Evolutionary conservation across 106 monocot genomes (phyloP), one percentile per base, ranked within the genome.

Genomic region (Phalaenopsis equestris): DNA sequence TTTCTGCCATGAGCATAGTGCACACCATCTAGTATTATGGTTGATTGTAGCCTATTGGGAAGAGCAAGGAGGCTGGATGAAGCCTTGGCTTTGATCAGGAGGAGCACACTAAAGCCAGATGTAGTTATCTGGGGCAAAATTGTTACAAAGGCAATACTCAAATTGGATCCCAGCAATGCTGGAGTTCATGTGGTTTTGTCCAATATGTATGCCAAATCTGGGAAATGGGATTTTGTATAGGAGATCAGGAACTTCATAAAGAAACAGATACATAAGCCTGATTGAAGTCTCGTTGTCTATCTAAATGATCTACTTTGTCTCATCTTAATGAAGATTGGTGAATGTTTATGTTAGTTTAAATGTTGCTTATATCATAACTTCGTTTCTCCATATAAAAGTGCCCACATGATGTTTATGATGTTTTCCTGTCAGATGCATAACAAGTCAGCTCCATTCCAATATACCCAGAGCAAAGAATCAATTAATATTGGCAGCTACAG

Each of bases 11-110:
- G 79, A 68, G 68, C 48, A 83, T 88, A 11, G 74, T 80, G 70
- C 81, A 89, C 8, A 94, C 86, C 80, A 83, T 81, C n/a, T 77
- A 91, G 80, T 90, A 91, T 55, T 94, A 94, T 86, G 88, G 91
- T 57, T 94, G 94, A 90, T 94, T 86, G 88, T 91, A 55, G 90
- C 76, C 57, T 87, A 61, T 82, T 94, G 58, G 94, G 90, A 46
- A 73, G 91, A 46, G 81, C 85, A 58, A 90, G 94, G 24, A 67
- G 72, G 12, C 55, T 91, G 12, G 43, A 80, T 78, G 89, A 94
- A 81, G 89, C 91, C 18, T 77, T 81, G 82, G 77, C 85, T 30
- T 81, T 94, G 65, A 86, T 94, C 7, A 45, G 68, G 19, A 55
- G 17, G 36, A 87, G 91, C 85, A 88, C 88, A 41, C 86, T 90